Base-by-base conservation (phyloP, 2,329 filamentous ascomycete genomes). In the Coniochaeta prunicola region DNA sequence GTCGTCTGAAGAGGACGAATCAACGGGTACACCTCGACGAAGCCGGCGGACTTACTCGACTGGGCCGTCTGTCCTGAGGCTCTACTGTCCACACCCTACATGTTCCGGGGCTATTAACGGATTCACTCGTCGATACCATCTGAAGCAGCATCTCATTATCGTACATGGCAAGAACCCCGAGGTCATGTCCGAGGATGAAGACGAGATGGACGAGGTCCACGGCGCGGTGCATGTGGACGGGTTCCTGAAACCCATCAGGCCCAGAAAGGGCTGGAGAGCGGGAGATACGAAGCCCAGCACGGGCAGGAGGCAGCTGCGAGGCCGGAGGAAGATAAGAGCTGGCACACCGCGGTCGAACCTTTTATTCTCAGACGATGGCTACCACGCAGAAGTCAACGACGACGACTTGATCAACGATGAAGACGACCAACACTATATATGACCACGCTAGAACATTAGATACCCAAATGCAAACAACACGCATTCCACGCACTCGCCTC, bases 181-280 rank as follows among this genome's bases (percentile, higher is more conserved):
- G 24, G 67, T 67, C 13, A 65, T 74, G 36, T 69, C 74, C 21
- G 63, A 68, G 30, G 69, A 73, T 21, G 62, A 68, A 33, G 73
- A 74, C 21, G 74, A 78, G 60, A 80, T 76, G 65, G 81, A 79
- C 59, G 82, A 85, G 65, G 80, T 84, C 65, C 64, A 77, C 9
- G 87, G 86, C 0, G 86, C 78, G 0, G 83, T 90, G 21, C 87
- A 90, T 64, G 79, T 84, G 1, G 87, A 91, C 69, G 84, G 87
- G 0, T 91, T 88, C 65, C 64, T 91, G 64, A 75, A 77, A 66
- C 79, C 81, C 4, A 77, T 90, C 57, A 73, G 75, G 59, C 70
- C 75, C 0, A 72, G 76, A 7, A 71, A 67, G 48, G 81, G 80
- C 0, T 84, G 80, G 81, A 70, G 77, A 24, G 53, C 30, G 12